Base-by-base conservation (phyloP, 2,329 filamentous ascomycete genomes). In the Monilinia fructigena region DNA sequence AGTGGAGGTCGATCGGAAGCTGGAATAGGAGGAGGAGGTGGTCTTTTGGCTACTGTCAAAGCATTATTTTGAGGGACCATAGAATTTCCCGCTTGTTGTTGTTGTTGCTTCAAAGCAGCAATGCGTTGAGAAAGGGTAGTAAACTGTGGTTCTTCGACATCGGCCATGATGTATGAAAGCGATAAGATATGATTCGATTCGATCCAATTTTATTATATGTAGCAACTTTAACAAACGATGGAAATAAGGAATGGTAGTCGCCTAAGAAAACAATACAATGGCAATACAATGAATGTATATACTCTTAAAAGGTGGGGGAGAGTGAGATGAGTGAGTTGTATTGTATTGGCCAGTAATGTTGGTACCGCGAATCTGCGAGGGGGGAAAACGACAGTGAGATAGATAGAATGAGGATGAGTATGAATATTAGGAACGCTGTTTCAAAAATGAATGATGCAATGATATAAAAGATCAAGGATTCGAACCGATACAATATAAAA, bases 91-190 rank as follows among this genome's bases (percentile, higher is more conserved):
- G 66, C 71, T 42, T 72, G 72, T 45, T 74, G 71, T 42, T 72
- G 72, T 45, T 74, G 71, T 63, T 76, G 72, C 71, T 88, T 88
- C 69, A 89, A 80, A 40, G 86, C 86, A 12, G 86, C 86, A 69
- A 89, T 89, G 63, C 86, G 82, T 76, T 88, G 85, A 5, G 84
- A 82, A 35, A 89, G 80, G 10, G 83, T 83, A 67, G 79, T 86
- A 75, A 86, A 88, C 68, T 83, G 83, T 50, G 85, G 85, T 73
- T 88, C 86, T 72, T 87, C 84, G 55, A 82, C 79, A 63, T 89
- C 86, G 10, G 85, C 81, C 86, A 89, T 89, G 67, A 62, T 71
- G 66, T 55, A 26, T 40, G 62, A 23, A 23, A 64, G 58, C 40
- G 7, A 23, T 35, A 35, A 35, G 31, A 35, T 35, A 35, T 35